phyloP scores from a whole-genome alignment of 2,329 filamentous ascomycete species.

The Calonectria honghensis region DNA sequence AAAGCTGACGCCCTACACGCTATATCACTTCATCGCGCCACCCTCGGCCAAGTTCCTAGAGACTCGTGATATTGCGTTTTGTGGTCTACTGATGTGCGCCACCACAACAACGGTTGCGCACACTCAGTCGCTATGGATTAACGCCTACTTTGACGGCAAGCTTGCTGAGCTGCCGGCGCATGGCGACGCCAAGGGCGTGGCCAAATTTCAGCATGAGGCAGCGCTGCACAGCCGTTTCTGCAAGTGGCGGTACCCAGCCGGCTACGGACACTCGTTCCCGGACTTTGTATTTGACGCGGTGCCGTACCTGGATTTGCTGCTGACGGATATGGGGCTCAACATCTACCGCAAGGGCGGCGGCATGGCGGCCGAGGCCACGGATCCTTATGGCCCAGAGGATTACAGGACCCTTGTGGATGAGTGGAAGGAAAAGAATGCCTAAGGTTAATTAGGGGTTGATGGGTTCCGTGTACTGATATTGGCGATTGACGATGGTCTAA shows the following conservation, averaged over 20 bases:
- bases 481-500: not conserved
- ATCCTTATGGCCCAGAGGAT: conserved; percentile 76
- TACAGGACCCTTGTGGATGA: conserved; percentile 73
- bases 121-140: conserved; percentile 76
- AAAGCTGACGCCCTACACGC: conserved; percentile 58
- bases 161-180: conserved; percentile 50
- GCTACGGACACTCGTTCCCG: conserved; percentile 77
- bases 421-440: conserved; percentile 61
- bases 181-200: conserved; percentile 59
- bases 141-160: conserved; percentile 74
- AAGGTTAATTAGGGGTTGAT: not conserved
- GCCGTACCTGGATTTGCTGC: conserved; percentile 82
- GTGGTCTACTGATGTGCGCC: conserved; percentile 66
- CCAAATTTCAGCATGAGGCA: conserved; percentile 70
- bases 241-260: conserved; percentile 80
- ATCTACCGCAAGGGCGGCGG: conserved; percentile 73
- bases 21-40: conserved; percentile 69
- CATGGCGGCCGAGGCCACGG: conserved; percentile 69
- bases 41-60: conserved; percentile 61
- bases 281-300: conserved; percentile 86
- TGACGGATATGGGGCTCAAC: conserved; percentile 78
- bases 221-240: conserved; percentile 81
- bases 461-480: conserved; percentile 8
- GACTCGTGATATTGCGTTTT: conserved; percentile 65
- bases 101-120: conserved; percentile 65